Percentiles rank a stretch among this genome's conserved stretches.
These are phyloP conservation scores for Mycena belliarum DNA, from an alignment of 768 basidiomycete genomes.

Conservation along the genomic window DNA sequence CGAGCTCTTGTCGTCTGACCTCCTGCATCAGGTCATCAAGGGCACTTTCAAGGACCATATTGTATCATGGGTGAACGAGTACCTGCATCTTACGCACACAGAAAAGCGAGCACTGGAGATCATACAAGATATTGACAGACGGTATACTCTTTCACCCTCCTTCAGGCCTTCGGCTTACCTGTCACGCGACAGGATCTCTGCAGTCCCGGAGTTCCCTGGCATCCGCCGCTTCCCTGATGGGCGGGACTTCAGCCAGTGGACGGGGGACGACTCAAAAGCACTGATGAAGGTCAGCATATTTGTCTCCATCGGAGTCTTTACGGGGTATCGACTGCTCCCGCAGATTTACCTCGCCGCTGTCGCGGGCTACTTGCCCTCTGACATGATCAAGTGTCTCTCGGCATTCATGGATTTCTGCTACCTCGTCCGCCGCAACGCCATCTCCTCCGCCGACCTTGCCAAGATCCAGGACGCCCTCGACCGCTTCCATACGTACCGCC, in stretches of 20 bases:
- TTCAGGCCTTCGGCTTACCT: neutral
- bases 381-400: neutral
- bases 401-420: neutral
- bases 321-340: neutral
- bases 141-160: constrained; percentile 13
- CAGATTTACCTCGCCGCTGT: neutral
- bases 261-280: constrained; percentile 34
- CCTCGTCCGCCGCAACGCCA: neutral
- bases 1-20: neutral
- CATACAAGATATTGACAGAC: constrained; percentile 25
- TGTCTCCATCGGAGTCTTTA: neutral
- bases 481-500: neutral
- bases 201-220: constrained; percentile 18
- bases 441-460: neutral
- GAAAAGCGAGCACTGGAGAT: constrained; percentile 16
- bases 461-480: neutral
- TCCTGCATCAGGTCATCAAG: constrained; percentile 18
- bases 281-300: constrained; percentile 33
- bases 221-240: constrained; percentile 29
- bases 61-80: constrained; percentile 28
- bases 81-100: constrained; percentile 15
- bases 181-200: constrained; percentile 22
- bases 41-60: constrained; percentile 25
- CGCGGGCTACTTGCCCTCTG: neutral
- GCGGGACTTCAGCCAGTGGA: constrained; percentile 32